Evolutionary conservation across 805 yeast species (phyloP).

Genomic region (Candida nanaspora): DNA sequence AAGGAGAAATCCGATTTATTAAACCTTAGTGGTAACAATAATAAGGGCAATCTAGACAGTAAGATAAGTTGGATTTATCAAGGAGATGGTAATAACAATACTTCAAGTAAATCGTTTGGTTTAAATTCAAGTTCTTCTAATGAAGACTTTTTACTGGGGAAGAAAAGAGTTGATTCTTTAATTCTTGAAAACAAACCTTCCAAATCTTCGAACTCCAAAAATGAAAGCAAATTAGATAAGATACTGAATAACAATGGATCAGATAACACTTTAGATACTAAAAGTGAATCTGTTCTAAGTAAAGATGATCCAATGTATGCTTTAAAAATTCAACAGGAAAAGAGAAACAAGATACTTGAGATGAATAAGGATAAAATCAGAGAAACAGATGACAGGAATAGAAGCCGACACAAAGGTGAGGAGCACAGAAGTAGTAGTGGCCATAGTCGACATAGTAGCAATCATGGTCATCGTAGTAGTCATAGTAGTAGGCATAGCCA

Average conservation of each 20-base stretch:
- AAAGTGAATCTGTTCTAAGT: conserved; percentile 8
- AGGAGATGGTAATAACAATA: conserved; percentile 21
- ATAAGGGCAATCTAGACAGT: conserved; percentile 22
- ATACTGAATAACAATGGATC: conserved; percentile 16
- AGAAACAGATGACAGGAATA: conserved; percentile 1
- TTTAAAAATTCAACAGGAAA: conserved; percentile 27
- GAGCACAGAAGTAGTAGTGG: conserved; percentile 7
- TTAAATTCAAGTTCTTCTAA: conserved; percentile 25
- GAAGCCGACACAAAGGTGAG: background rate
- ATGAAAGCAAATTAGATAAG: conserved; percentile 7
- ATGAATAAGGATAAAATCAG: conserved; percentile 4
- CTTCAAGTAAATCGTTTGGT: conserved; percentile 10
- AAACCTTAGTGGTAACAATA: conserved; percentile 23
- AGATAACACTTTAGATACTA: conserved; percentile 5
- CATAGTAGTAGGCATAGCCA: conserved; percentile 4
- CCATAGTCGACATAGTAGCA: conserved; percentile 1
- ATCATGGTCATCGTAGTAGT: conserved; percentile 5
- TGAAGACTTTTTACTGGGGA: conserved; percentile 52
- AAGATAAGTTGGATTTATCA: conserved; percentile 88
- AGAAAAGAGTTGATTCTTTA: conserved; percentile 35
- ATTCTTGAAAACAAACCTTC: background rate
- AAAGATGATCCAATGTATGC: conserved; percentile 46
- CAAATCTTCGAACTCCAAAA: background rate
- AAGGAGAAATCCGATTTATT: conserved; percentile 50
- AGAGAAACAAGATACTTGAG: conserved; percentile 7